Evolutionary conservation across 2,329 filamentous ascomycete genomes (phyloP), one percentile per base, ranked within the genome.

Genomic region (Diatrype stigma): DNA sequence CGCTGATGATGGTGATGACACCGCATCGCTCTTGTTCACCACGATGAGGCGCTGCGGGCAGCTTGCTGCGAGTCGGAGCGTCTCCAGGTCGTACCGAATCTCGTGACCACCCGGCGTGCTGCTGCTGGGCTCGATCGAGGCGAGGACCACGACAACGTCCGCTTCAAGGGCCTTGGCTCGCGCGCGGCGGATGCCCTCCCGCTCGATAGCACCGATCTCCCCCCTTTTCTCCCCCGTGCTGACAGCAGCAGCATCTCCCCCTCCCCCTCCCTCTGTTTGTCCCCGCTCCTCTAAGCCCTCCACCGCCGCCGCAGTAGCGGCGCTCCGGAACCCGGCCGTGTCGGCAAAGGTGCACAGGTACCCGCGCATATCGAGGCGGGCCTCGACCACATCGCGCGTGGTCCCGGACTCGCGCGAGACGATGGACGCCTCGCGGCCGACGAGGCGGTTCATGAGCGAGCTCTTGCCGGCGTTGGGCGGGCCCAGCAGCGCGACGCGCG

Each of bases 381-480:
- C 89, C 72, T 99, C 94, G 11, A 99, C 86, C 48, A 99, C 86
- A 71, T 99, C 94, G 53, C 94, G 76, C 6, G 94, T 99, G 1
- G 94, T 99, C 0, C 94, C 94, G 37, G 91, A 91, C 71, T 97
- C 92, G 1, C 84, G 80, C 42, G 91, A 96, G 7, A 99, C 94
- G 61, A 99, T 99, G 3, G 92, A 95, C 2, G 94, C 94, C 67
- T 97, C 93, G 48, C 92, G 79, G 0, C 94, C 93, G 3, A 96
- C 90, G 47, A 99, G 81, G 21, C 85, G 76, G 65, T 99, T 99
- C 70, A 99, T 82, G 53, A 99, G 70, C 14, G 91, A 96, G 67
- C 92, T 96, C 69, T 99, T 99, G 14, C 94, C 94, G 0, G 86
- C 91, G 63, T 99, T 99, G 1, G 94, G 94, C 6, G 92, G 90